These are phyloP conservation scores for Fremontodendron californicum DNA, from an alignment of 345 rosid species.

Conservation along the genomic window DNA sequence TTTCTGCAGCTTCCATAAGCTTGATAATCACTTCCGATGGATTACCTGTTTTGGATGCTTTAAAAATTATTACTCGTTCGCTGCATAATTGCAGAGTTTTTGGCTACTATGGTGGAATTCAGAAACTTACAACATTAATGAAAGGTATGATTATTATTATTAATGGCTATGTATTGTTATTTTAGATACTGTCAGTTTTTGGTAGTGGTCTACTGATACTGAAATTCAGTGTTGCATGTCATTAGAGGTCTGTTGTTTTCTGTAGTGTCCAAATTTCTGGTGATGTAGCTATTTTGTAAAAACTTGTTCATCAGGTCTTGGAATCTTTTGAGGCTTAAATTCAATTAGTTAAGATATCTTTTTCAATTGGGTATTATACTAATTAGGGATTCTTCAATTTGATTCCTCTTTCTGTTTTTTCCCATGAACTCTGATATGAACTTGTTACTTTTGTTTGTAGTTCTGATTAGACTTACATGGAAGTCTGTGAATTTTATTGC, in stretches of 20 bases:
- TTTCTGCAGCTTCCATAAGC: conserved; percentile 35
- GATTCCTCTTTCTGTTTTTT: not conserved
- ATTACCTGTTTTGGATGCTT: conserved; percentile 52
- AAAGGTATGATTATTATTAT: conserved; percentile 42
- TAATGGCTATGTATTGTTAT: not conserved
- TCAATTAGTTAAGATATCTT: not conserved
- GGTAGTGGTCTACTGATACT: not conserved
- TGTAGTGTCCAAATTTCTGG: not conserved
- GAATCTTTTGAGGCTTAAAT: not conserved
- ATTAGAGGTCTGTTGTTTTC: not conserved
- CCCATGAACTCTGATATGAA: not conserved
- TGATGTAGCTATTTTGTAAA: not conserved
- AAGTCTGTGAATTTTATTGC: not conserved
- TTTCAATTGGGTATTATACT: not conserved
- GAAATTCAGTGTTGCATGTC: not conserved
- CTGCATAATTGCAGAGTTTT: conserved; percentile 68
- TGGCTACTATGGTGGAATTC: conserved; percentile 64
- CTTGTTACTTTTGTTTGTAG: not conserved
- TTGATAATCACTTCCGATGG: conserved; percentile 53
- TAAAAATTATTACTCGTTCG: conserved; percentile 52
- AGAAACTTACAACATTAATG: conserved; percentile 62
- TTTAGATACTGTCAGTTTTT: conserved; percentile 4
- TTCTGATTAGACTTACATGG: not conserved
- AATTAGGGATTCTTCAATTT: conserved; percentile 1
- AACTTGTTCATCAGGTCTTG: not conserved